phyloP scores from a whole-genome alignment of 345 rosid species.

The Lepidium didymum region DNA sequence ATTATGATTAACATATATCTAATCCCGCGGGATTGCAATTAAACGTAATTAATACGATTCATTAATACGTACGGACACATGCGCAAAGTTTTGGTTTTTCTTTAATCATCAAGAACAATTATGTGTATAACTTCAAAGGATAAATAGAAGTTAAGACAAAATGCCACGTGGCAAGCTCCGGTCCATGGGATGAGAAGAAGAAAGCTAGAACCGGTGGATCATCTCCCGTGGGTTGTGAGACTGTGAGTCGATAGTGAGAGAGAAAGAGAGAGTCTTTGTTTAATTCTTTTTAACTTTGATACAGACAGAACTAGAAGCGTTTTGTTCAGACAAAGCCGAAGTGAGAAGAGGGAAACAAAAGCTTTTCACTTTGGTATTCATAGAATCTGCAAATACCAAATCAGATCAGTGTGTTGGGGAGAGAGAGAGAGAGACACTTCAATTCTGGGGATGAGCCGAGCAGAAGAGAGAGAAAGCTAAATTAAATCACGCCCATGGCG shows the following conservation, averaged over 20 bases:
- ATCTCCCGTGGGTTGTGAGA: constrained; percentile 19
- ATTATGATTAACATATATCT: not conserved
- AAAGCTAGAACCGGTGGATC: constrained; percentile 21
- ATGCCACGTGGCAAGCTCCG: constrained; percentile 14
- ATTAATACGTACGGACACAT: constrained; percentile 28
- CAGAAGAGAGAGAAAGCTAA: constrained; percentile 33
- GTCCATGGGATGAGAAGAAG: constrained; percentile 22
- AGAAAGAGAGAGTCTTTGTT: constrained; percentile 19
- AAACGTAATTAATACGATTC: not conserved
- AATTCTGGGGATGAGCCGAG: constrained; percentile 39
- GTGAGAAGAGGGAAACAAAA: constrained; percentile 27
- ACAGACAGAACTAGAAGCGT: constrained; percentile 27
- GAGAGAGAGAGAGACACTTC: constrained; percentile 23
- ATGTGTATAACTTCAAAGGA: constrained; percentile 2
- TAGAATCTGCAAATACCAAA: constrained; percentile 26
- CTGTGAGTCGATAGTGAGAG: constrained; percentile 19
- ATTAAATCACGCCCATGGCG: constrained; percentile 42
- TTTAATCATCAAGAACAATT: not conserved
- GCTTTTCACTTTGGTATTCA: constrained; percentile 28
- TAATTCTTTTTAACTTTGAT: constrained; percentile 8
- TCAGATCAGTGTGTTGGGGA: constrained; percentile 8
- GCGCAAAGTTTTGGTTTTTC: not conserved
- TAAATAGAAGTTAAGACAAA: not conserved
- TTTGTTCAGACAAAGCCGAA: constrained; percentile 26
- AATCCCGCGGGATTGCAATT: constrained; percentile 1